A percentile compares a stretch with the other conserved stretches of the same genome.
These are phyloP conservation scores for Trifolium repens DNA, from an alignment of 306 rosid species.

Conservation along the genomic window DNA sequence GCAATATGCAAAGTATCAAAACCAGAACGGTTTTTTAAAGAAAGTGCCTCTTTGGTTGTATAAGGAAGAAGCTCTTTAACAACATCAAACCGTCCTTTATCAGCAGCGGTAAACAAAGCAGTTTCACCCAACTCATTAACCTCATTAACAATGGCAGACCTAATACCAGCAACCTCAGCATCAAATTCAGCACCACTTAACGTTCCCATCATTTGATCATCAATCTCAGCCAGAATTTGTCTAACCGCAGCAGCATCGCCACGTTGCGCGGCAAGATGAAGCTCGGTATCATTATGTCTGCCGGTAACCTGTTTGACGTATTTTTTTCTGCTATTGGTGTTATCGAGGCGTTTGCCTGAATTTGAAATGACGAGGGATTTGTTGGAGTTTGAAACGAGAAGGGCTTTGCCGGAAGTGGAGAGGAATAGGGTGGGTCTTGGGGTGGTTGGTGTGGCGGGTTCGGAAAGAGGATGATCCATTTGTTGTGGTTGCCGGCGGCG, in stretches of 20 bases:
- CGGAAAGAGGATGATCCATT: conserved; percentile 52
- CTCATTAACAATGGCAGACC: conserved; percentile 77
- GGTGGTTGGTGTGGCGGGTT: conserved; percentile 58
- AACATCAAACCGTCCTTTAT: conserved; percentile 62
- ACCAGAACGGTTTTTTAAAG: conserved; percentile 66
- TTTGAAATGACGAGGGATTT: conserved; percentile 61
- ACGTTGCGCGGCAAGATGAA: conserved; percentile 77
- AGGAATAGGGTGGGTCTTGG: conserved; percentile 53
- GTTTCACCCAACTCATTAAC: conserved; percentile 90
- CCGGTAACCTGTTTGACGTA: conserved; percentile 90
- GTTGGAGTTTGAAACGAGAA: conserved; percentile 61
- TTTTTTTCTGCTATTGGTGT: conserved; percentile 49
- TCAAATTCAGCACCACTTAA: conserved; percentile 67
- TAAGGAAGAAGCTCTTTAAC: conserved; percentile 67
- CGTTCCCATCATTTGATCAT: conserved; percentile 72
- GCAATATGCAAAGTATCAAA: conserved; percentile 80
- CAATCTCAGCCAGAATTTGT: conserved; percentile 62
- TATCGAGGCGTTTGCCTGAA: conserved; percentile 66
- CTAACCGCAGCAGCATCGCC: conserved; percentile 60
- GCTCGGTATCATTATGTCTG: conserved; percentile 78
- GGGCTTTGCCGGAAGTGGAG: conserved; percentile 67
- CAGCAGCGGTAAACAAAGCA: conserved; percentile 73
- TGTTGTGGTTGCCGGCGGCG: background rate
- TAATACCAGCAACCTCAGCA: conserved; percentile 63
- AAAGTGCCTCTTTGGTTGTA: conserved; percentile 54